Evolutionary conservation across 2,329 filamentous ascomycete genomes (phyloP).

Genomic region (Alternaria incomplexa): DNA sequence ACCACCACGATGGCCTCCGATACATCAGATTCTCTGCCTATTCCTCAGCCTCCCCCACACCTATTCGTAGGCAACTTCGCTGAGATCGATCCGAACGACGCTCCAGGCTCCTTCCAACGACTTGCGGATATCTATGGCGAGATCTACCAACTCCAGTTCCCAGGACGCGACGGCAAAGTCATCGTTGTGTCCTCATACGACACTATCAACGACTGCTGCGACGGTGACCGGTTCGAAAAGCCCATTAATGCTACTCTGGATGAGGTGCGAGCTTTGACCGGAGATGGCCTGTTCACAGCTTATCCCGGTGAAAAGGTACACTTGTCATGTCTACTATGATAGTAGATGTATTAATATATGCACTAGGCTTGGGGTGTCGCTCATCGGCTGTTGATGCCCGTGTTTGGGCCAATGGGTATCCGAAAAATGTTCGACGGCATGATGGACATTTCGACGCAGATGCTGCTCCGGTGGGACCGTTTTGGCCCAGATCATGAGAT

Average conservation of each 20-base stretch:
- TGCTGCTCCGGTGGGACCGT: constrained; percentile 11
- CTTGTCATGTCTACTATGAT: not conserved
- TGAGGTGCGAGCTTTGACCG: constrained; percentile 6
- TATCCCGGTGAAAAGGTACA: constrained; percentile 8
- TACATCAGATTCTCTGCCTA: constrained; percentile 3
- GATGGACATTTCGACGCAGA: constrained; percentile 9
- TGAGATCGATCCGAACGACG: constrained; percentile 5
- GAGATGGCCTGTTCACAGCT: constrained; percentile 9
- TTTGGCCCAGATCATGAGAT: constrained; percentile 11
- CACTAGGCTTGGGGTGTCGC: constrained; percentile 5
- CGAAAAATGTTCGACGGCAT: constrained; percentile 10
- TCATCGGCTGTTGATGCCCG: constrained; percentile 6
- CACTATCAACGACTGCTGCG: constrained; percentile 10
- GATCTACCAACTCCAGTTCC: constrained; percentile 7
- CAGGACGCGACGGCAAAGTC: constrained; percentile 4
- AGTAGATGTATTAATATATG: not conserved
- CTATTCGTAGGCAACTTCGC: constrained; percentile 6
- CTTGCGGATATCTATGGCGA: constrained; percentile 14
- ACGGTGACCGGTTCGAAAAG: constrained; percentile 7
- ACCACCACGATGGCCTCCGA: constrained; percentile 2
- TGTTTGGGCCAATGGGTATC: constrained; percentile 12
- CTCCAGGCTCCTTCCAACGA: constrained; percentile 1
- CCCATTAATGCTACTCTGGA: constrained; percentile 9
- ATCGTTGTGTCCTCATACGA: constrained; percentile 9
- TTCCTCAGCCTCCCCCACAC: constrained; percentile 9